phyloP scores from a whole-genome alignment of 1,284 basidiomycete genomes.

The Lentinula novae-zelandiae region DNA sequence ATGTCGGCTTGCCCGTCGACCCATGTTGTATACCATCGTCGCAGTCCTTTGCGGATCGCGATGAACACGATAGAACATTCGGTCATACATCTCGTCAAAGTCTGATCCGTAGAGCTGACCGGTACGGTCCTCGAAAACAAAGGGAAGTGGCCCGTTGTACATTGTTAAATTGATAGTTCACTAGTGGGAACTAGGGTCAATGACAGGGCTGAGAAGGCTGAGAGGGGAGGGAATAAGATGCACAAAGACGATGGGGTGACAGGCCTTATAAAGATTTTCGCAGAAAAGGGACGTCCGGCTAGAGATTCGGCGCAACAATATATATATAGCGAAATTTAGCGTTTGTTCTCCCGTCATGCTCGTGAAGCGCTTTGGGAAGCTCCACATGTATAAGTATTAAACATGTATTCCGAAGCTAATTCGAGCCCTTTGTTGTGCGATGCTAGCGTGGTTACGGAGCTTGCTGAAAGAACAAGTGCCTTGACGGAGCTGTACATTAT shows the following conservation, averaged over 20 bases:
- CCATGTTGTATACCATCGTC: slow-evolving; percentile 56
- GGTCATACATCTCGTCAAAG: slow-evolving; percentile 73
- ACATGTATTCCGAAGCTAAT: slow-evolving; percentile 2
- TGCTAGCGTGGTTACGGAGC: background rate
- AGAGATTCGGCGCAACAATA: slow-evolving; percentile 1
- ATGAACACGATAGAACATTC: slow-evolving; percentile 59
- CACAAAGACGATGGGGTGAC: background rate
- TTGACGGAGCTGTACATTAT: background rate
- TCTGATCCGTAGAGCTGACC: slow-evolving; percentile 53
- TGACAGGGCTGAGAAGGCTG: background rate
- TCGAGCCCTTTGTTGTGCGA: background rate
- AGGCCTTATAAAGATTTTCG: slow-evolving; percentile 4
- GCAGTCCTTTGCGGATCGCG: slow-evolving; percentile 35
- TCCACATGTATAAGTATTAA: background rate
- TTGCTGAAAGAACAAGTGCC: background rate
- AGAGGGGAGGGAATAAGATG: background rate
- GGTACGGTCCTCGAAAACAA: slow-evolving; percentile 66
- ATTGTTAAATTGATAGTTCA: background rate
- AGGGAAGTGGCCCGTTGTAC: slow-evolving; percentile 31
- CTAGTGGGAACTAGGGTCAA: background rate
- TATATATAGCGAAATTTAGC: background rate
- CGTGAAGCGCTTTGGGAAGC: slow-evolving; percentile 1
- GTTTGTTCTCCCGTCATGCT: slow-evolving; percentile 7
- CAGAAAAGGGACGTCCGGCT: background rate
- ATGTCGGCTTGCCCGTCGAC: slow-evolving; percentile 54